A percentile compares a stretch with the other conserved stretches of the same genome.
Evolutionary conservation across 768 basidiomycete species (phyloP).

Genomic region (Trichaptum fuscoviolaceum): DNA sequence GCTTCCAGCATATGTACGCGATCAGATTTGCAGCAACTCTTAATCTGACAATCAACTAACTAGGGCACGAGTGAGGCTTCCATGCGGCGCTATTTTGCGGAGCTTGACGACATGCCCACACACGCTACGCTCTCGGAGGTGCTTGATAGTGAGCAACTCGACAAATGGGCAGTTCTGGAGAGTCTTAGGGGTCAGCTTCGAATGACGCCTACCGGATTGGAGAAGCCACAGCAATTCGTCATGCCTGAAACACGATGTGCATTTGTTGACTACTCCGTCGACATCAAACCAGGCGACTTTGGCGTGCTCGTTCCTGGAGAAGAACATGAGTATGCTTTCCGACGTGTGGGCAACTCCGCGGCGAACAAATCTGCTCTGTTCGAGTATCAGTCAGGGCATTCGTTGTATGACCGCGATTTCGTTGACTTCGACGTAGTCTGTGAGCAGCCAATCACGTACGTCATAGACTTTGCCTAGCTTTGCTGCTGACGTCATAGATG

Average conservation of each 20-base stretch:
- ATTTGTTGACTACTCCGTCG: background rate
- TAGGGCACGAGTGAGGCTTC: background rate
- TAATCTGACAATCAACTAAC: background rate
- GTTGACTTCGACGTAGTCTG: background rate
- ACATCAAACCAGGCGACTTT: background rate
- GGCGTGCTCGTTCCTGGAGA: background rate
- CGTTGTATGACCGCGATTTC: background rate
- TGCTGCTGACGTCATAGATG: background rate
- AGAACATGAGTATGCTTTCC: background rate
- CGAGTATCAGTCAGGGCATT: background rate
- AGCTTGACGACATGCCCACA: background rate
- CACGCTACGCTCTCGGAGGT: background rate
- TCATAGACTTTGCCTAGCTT: background rate
- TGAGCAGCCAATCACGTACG: background rate
- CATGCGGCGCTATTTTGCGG: background rate
- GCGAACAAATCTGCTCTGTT: background rate
- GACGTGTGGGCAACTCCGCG: background rate
- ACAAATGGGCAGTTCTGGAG: background rate
- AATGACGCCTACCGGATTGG: background rate
- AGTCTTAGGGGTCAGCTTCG: background rate
- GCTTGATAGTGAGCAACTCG: background rate
- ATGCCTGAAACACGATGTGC: background rate
- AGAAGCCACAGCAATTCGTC: background rate
- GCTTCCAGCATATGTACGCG: background rate
- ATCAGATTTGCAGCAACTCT: background rate